These are phyloP conservation scores for Colletotrichum aenigma DNA, from an alignment of 2,329 filamentous ascomycete species.

Conservation along the genomic window DNA sequence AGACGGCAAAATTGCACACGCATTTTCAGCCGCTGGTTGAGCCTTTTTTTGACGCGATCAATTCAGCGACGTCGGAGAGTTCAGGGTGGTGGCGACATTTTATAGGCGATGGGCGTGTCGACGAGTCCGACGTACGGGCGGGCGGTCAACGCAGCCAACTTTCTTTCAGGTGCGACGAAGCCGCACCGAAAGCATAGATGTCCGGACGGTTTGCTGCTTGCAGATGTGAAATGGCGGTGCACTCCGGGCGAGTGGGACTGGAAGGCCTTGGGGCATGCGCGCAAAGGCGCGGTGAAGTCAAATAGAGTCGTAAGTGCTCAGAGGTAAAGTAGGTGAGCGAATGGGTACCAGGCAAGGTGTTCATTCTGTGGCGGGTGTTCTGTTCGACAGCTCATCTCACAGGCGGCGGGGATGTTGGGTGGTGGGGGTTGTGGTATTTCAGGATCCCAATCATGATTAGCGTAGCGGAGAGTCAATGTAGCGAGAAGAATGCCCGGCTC, in stretches of 20 bases:
- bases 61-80: slow-evolving; percentile 15
- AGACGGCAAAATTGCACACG: not conserved
- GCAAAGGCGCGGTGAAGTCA: not conserved
- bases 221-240: not conserved
- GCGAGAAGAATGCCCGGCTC: not conserved
- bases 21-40: not conserved
- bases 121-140: not conserved
- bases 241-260: not conserved
- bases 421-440: slow-evolving; percentile 13
- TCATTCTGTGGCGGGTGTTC: not conserved
- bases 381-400: slow-evolving; percentile 14
- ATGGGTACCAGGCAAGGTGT: not conserved
- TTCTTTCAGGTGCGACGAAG: not conserved
- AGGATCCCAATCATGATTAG: slow-evolving; percentile 10
- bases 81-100: slow-evolving; percentile 13
- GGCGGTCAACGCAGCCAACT: not conserved
- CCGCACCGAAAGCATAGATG: not conserved
- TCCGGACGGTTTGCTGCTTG: not conserved
- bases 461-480: slow-evolving; percentile 6
- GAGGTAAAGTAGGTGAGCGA: not conserved
- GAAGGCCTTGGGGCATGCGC: not conserved
- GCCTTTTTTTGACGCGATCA: not conserved
- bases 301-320: not conserved
- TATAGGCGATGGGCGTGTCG: not conserved
- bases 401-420: slow-evolving; percentile 1